These are phyloP conservation scores for Penicillium tannophilum DNA, from an alignment of 495 filamentous ascomycete genomes.

Conservation along the genomic window DNA sequence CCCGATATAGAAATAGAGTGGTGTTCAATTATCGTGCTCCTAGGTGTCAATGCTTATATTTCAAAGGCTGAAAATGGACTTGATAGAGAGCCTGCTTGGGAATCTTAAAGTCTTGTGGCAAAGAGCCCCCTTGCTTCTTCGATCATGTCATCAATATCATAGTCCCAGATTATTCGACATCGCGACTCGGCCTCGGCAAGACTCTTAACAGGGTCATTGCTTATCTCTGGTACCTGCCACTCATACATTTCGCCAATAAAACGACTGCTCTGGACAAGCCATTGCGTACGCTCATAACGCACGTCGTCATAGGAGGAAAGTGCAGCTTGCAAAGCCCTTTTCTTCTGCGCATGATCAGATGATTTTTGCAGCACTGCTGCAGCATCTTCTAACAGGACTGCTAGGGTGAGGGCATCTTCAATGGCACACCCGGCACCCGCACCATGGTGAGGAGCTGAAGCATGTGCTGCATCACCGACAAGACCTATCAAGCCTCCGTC, in stretches of 20 bases:
- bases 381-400: constrained; percentile 36
- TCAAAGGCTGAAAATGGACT: too few species aligned
- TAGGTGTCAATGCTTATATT: too few species aligned
- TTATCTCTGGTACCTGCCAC: constrained; percentile 21
- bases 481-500: constrained; percentile 42
- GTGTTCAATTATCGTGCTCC: too few species aligned
- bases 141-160: constrained; percentile 36
- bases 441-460: constrained; percentile 51
- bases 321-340: neutral
- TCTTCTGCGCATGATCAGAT: neutral
- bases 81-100: too few species aligned
- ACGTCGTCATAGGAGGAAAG: constrained; percentile 23
- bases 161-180: constrained; percentile 36
- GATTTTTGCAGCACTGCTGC: neutral
- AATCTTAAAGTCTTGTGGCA: too few species aligned
- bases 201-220: constrained; percentile 21
- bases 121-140: constrained; percentile 12
- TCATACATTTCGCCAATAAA: constrained; percentile 34
- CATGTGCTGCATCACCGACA: constrained; percentile 55
- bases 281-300: constrained; percentile 32
- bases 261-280: constrained; percentile 38
- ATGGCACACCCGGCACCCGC: constrained; percentile 59
- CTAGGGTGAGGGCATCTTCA: constrained; percentile 55
- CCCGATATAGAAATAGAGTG: too few species aligned
- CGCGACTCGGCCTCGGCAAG: constrained; percentile 29